Evolutionary conservation across 768 basidiomycete genomes (phyloP), one percentile per base, ranked within the genome.

Genomic region (Coprinellus micaceus): DNA sequence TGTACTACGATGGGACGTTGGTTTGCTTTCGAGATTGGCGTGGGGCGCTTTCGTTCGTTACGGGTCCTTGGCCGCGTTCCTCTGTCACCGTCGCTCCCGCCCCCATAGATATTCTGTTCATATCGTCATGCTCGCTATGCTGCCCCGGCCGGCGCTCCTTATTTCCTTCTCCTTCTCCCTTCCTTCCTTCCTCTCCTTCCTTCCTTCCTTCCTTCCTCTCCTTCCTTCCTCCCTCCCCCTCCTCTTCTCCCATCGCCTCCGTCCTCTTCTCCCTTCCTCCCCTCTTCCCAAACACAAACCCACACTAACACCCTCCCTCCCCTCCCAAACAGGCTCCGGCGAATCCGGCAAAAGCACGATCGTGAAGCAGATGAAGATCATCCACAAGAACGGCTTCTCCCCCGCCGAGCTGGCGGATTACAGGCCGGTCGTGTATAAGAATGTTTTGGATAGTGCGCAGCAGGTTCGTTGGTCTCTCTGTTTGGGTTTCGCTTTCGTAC

Each of bases 351-450:
- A 98, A 74, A 87, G 85, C 3, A 98, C 95, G 0, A 93, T 98
- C 61, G 94, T 97, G 33, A 98, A 98, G 69, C 95, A 98, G 71
- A 97, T 98, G 94, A 97, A 96, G 79, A 95, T 98, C 56, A 94
- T 98, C 48, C 91, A 98, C 69, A 91, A 96, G 69, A 85, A 87
- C 59, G 95, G 95, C 12, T 98, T 94, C 72, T 82, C 86, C 2
- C 71, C 73, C 7, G 81, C 88, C 0, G 94, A 97, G 68, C 82
- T 93, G 25, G 77, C 86, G 58, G 78, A 83, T 2, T 96, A 84
- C 74, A 78, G 88, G 19, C 81, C 85, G 0, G 86, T 87, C 28
- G 85, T 98, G 47, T 93, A 88, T 72, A 84, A 85, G 63, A 90
- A 96, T 69, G 85, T 95, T 3, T 76, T 96, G 58, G 95, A 98